A percentile compares a stretch with the other conserved stretches of the same genome.
phyloP scores from a whole-genome alignment of 2,329 filamentous ascomycete species.

The Venturia oleaginea region DNA sequence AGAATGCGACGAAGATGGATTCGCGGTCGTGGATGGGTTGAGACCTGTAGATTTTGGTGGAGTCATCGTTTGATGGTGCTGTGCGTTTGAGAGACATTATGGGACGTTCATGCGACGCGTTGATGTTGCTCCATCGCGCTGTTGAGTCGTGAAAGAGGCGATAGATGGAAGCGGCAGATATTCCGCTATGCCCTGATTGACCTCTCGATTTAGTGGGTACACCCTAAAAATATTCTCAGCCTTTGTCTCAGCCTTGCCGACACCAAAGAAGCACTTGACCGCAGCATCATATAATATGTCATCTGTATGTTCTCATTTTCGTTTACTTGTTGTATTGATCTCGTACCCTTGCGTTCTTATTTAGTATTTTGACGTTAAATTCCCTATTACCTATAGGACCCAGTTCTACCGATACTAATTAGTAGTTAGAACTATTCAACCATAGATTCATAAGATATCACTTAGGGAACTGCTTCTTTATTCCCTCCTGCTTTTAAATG shows the following conservation, averaged over 20 bases:
- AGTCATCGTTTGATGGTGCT: not conserved
- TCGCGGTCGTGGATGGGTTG: conserved; percentile 39
- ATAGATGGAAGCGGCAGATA: not conserved
- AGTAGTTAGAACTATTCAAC: too few species aligned
- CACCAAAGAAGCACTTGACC: not conserved
- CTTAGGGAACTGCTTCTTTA: too few species aligned
- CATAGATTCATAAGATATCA: too few species aligned
- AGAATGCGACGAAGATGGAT: conserved; percentile 44
- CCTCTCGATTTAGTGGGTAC: not conserved
- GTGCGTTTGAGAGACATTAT: not conserved
- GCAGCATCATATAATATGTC: too few species aligned
- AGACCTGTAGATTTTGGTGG: conserved; percentile 24
- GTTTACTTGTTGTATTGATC: too few species aligned
- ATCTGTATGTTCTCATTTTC: too few species aligned
- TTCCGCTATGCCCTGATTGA: not conserved
- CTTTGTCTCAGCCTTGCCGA: not conserved
- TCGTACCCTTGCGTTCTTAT: too few species aligned
- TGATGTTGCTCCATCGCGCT: not conserved
- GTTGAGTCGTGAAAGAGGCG: not conserved
- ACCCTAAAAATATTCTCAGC: not conserved
- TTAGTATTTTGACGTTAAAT: too few species aligned
- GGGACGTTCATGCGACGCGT: not conserved
- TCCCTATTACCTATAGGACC: too few species aligned
- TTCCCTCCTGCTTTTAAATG: too few species aligned
- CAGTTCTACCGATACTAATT: too few species aligned